Evolutionary conservation across 805 yeast genomes (phyloP).

Genomic region (Yarrowia porcina): DNA sequence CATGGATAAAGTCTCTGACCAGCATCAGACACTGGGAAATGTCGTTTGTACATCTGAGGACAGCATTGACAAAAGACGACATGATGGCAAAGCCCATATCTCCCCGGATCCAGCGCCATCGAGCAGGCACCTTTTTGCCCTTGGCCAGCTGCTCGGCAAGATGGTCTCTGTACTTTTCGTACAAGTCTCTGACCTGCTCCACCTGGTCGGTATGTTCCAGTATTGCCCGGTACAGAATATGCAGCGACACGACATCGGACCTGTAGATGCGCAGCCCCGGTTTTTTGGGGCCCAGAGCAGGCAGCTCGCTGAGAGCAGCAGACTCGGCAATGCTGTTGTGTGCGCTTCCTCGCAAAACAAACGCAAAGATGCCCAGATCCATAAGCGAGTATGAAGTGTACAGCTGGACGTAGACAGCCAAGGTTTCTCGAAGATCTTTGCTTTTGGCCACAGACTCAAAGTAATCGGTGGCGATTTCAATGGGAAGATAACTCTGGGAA

Average conservation of each 20-base stretch:
- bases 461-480: constrained; percentile 9
- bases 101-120: background rate
- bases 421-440: background rate
- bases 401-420: constrained; percentile 1
- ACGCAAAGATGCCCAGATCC: constrained; percentile 10
- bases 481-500: background rate
- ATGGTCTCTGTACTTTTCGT: background rate
- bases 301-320: background rate
- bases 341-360: constrained; percentile 4
- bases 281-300: background rate
- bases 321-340: background rate
- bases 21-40: constrained; percentile 6
- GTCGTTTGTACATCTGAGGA: background rate
- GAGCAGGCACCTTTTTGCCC: background rate
- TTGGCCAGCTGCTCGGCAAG: background rate
- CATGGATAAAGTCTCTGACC: background rate
- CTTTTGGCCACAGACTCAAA: constrained; percentile 7
- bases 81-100: background rate
- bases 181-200: background rate
- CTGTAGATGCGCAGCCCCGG: background rate
- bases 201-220: background rate
- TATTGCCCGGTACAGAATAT: constrained; percentile 9
- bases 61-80: background rate
- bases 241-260: background rate
- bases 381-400: background rate